phyloP scores from a whole-genome alignment of 2,329 filamentous ascomycete species.

The Fusarium succisae region DNA sequence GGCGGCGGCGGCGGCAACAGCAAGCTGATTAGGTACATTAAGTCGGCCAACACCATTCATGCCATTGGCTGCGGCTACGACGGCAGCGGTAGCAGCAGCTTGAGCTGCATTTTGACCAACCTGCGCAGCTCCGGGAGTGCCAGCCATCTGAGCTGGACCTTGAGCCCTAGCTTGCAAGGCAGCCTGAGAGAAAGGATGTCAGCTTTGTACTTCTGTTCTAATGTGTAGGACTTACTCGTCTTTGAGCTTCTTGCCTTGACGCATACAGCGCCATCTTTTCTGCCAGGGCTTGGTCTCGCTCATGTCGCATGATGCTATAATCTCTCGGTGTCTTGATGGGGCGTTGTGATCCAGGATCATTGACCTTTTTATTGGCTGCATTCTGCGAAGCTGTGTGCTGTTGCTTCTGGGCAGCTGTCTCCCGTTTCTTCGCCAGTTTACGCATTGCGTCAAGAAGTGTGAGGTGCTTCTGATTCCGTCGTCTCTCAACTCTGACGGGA shows the following conservation, averaged over 20 bases:
- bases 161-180: conserved; percentile 59
- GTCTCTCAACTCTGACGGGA: conserved; percentile 85
- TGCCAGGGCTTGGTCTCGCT: conserved; percentile 77
- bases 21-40: conserved; percentile 56
- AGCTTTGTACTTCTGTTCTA: conserved; percentile 34
- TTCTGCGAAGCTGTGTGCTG: conserved; percentile 82
- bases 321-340: conserved; percentile 83
- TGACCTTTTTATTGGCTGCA: conserved; percentile 83
- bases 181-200: conserved; percentile 45
- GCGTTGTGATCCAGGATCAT: conserved; percentile 66
- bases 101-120: conserved; percentile 43
- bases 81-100: conserved; percentile 37
- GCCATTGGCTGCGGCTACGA: conserved; percentile 41
- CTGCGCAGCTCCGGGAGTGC: conserved; percentile 50
- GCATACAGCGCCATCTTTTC: conserved; percentile 67
- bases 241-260: conserved; percentile 67
- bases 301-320: conserved; percentile 88
- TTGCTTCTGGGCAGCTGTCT: conserved; percentile 85
- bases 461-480: conserved; percentile 86
- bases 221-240: conserved; percentile 58
- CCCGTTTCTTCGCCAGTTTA: conserved; percentile 93
- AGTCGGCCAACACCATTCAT: conserved; percentile 49
- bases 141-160: conserved; percentile 57
- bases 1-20: conserved; percentile 53
- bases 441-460: conserved; percentile 94